Base-by-base conservation (phyloP, 345 rosid species). In the Gossypium turneri region DNA sequence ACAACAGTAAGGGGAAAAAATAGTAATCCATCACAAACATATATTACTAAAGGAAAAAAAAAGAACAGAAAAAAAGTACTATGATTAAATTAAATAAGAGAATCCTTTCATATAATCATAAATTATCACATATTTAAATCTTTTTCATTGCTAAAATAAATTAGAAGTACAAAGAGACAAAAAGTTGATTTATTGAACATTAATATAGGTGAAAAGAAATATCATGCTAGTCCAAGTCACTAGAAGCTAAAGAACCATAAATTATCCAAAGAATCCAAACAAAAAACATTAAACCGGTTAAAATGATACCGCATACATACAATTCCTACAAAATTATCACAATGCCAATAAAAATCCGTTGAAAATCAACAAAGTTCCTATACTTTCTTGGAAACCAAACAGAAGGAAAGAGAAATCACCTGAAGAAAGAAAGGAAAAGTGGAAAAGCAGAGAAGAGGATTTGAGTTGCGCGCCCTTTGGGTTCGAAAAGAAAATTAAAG, bases 1-100 rank as follows among this genome's bases (percentile, higher is more conserved):
- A 81, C 70, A 64, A 73, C 76, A 15, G 71, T 77, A n/a, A 77
- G 67, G 69, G 74, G 74, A 50, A 19, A 20, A 56, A 34, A 34
- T 34, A 34, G 41, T 13, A 60, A 60, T 34, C 6, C 13, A 63
- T 38, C 67, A 38, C 24, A 38, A 34, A 63, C 22, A 16, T 34
- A 34, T 34, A 38, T 63, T 34, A 11, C 38, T 34, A 12, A 7
- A 38, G 27, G 9, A 1, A 34, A 34, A 34, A 4, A 34, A 27
- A 27, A 2, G 2, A 2, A 27, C 3, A 27, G 29, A 27, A 3
- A 29, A 34, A 34, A 34, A 34, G 7, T 34, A 38, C 15, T 17
- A 10, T 51, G 59, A 9, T 27, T 16, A 24, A 29, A 27, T 13
- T 69, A 27, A 12, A 50, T 6, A 25, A 50, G 9, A 27, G 2